Base-by-base conservation (phyloP, 2,329 filamentous ascomycete genomes). In the Talaromyces albobiverticillius region DNA sequence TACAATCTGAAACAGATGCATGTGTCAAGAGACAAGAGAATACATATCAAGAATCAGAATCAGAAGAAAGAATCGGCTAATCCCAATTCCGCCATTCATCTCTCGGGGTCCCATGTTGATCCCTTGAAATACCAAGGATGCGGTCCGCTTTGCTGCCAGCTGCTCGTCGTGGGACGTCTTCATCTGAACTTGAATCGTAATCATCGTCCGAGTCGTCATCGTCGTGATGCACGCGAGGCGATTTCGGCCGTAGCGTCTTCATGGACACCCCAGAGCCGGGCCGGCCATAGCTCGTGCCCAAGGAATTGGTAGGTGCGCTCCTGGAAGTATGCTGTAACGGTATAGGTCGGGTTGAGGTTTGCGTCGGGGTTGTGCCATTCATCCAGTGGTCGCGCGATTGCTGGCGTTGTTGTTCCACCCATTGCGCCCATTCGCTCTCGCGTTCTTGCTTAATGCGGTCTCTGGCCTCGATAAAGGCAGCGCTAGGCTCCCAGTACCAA, bases 401-500 rank as follows among this genome's bases (percentile, higher is more conserved):
- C 40, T 71, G 68, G 1, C 63, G 67, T 25, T 71, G 62, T 47
- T 68, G 65, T 45, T 70, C 62, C 50, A 69, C 63, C 49, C 71
- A 63, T 4, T 65, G 58, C 9, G 55, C 59, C 23, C 61, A 56
- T 31, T 68, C 66, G 26, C 64, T 65, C 38, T 71, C 71, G 14
- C 66, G 62, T 26, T 57, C 60, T 16, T 60, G 51, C 13, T 70
- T 66, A 25, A 70, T 54, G 3, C 61, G 59, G 8, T 73, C 69
- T 49, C 69, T 67, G 9, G 86, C 88, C 32, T 86, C 84, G 2
- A 89, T 59, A 88, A 94, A 99, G 60, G 83, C 84, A 1, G 83
- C 80, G 65, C 85, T 95, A 1, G 92, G 82, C 64, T 96, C 91
- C 94, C 94, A 99, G 42, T 79, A 81, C 93, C 93, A 99, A 20